Evolutionary conservation across 768 basidiomycete genomes (phyloP).

Genomic region (Auricularia sp.): DNA sequence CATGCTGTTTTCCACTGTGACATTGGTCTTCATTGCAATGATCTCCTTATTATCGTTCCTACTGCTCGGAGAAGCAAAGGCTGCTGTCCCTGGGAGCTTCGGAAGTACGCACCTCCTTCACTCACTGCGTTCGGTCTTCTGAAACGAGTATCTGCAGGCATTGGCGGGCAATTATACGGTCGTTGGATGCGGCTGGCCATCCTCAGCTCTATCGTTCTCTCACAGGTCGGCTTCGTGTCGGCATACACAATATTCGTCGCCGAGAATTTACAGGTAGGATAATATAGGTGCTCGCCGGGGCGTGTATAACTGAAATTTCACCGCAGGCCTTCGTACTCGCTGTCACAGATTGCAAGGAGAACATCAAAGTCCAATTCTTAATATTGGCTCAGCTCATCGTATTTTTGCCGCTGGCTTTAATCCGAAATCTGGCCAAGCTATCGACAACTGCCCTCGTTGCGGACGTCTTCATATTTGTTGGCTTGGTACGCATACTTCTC

Average conservation of each 20-base stretch:
- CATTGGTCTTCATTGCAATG: constrained; percentile 69
- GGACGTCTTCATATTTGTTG: constrained; percentile 89
- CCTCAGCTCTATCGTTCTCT: constrained; percentile 75
- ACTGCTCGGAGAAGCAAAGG: constrained; percentile 77
- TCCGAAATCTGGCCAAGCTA: constrained; percentile 91
- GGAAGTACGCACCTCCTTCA: constrained; percentile 27
- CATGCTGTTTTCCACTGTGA: constrained; percentile 73
- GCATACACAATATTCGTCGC: constrained; percentile 97
- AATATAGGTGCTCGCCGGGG: not conserved
- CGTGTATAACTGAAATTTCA: constrained; percentile 5
- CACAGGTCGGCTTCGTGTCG: constrained; percentile 79
- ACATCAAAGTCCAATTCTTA: constrained; percentile 58
- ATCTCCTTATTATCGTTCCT: constrained; percentile 92
- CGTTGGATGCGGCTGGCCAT: constrained; percentile 88
- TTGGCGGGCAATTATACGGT: constrained; percentile 87
- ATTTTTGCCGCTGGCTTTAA: constrained; percentile 81
- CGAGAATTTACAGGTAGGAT: constrained; percentile 59
- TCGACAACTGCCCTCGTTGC: constrained; percentile 87
- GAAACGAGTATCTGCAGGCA: constrained; percentile 42
- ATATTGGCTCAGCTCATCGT: constrained; percentile 76
- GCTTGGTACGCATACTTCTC: constrained; percentile 26
- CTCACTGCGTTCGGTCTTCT: constrained; percentile 1
- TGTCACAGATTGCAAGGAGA: constrained; percentile 60
- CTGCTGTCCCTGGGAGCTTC: constrained; percentile 84
- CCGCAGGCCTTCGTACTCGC: constrained; percentile 73